Base-by-base conservation (phyloP, 2,329 filamentous ascomycete species). In the Hymenoscyphus fraxineus region DNA sequence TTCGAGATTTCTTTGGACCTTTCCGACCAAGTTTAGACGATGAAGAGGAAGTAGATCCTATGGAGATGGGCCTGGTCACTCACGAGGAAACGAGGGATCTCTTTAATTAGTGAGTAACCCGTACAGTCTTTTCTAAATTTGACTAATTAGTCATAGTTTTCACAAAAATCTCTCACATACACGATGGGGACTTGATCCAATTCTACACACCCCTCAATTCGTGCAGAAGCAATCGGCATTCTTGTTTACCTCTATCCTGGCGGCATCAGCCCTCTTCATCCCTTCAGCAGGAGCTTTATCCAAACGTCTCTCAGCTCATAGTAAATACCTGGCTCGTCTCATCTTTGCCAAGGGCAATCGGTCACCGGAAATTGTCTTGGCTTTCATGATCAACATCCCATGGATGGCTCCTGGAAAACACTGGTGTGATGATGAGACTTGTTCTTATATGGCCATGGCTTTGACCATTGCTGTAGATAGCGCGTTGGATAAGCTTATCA, bases 301-400 rank as follows among this genome's bases (percentile, higher is more conserved):
- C 0, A 89, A 84, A 69, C 79, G 89, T 32, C 78, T 92, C 0
- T 85, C 86, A 0, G 82, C 84, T 61, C 89, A 92, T 68, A 83
- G 83, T 67, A 87, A 85, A 66, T 79, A 79, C 31, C 80, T 92
- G 3, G 88, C 86, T 0, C 83, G 86, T 32, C 81, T 83, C 35
- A 82, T 91, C 55, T 85, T 88, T 59, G 77, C 81, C 0, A 81
- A 83, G 57, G 84, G 88, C 1, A 83, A 86, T 70, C 83, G 87
- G 63, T 92, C 89, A 0, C 87, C 90, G 6, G 89, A 92, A 73
- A 90, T 92, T 63, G 86, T 92, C 0, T 78, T 92, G 1, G 89
- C 87, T 0, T 91, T 91, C 72, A 88, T 92, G 85, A 83, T 90
- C 39, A 91, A 91, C 66, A 83, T 92, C 6, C 89, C 89, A 0